A percentile compares a stretch with the other conserved stretches of the same genome.
These are phyloP conservation scores for Solanum bulbocastanum DNA, from an alignment of 257 asterid species.

Conservation along the genomic window DNA sequence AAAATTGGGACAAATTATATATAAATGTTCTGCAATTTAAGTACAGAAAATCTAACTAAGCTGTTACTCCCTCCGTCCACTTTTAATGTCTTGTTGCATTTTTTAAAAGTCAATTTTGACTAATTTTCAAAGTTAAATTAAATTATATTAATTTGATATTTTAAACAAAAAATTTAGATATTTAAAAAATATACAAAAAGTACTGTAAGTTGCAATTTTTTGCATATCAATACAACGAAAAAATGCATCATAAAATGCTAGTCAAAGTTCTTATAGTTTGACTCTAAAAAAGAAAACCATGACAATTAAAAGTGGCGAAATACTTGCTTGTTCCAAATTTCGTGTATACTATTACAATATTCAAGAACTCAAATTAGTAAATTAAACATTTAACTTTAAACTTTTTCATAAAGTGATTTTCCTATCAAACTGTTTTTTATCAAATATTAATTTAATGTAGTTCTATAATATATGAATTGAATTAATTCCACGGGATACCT, in stretches of 20 bases:
- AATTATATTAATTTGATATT: too few relatives aligned
- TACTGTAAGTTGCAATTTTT: too few relatives aligned
- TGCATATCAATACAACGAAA: not conserved
- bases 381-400: too few relatives aligned
- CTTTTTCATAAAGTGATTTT: not conserved
- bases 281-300: too few relatives aligned
- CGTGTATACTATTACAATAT: not conserved
- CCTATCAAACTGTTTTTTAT: not conserved
- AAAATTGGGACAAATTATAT: not conserved
- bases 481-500: not conserved
- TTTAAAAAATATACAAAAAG: too few relatives aligned
- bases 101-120: not conserved
- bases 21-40: not conserved
- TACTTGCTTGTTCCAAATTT: not conserved
- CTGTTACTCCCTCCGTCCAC: fast-evolving
- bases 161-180: too few relatives aligned
- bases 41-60: not conserved
- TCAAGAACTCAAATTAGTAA: not conserved
- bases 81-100: not conserved
- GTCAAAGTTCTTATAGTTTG: too few relatives aligned
- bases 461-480: not conserved
- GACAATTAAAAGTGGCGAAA: fast-evolving
- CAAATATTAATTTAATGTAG: not conserved
- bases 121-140: too few relatives aligned
- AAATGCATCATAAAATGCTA: too few relatives aligned